Base-by-base conservation (phyloP, 257 asterid species). In the Solanum ossicruentum region DNA sequence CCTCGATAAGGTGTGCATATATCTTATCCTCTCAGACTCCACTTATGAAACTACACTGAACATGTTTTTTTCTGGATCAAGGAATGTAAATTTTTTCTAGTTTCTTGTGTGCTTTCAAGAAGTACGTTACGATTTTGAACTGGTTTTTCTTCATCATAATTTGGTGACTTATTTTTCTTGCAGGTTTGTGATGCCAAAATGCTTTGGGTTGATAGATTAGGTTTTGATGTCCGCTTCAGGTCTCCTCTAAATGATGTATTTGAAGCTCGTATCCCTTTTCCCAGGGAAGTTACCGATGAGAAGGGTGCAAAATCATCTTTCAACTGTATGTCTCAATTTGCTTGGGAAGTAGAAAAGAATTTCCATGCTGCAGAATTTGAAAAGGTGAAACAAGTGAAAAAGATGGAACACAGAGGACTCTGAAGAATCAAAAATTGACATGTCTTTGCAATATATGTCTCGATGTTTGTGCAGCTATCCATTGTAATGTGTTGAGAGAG, bases 291-390 rank as follows among this genome's bases (percentile, higher is more conserved):
- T 66, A 84, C 91, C 0, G 98, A 93, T 12, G 98, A 91, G 92
- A 94, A 94, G 87, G 97, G 98, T n/a, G 98, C 98, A 63, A 96
- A 96, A 92, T 96, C 99, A 84, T 93, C 98, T 81, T 96, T 93
- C 92, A 96, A 94, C 67, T 94, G 99, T 39, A 96, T 94, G 98
- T 93, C 98, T 85, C 98, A 96, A 88, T 93, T 93, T 79, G 99
- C 99, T 70, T 94, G 98, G 98, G 98, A 96, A 88, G 97, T 93
- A 77, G 99, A 96, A 85, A 96, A 92, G 93, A 93, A 93, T 86
- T 84, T 86, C 84, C 91, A 85, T 82, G 88, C 60, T 61, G 91
- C 92, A 8, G 95, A 91, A 12, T 94, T 96, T 85, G 81, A 87
- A 87, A 94, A 91, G 94, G 97, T 90, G 58, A 94, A 88, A 52